phyloP scores from a whole-genome alignment of 1,139 yeast species.

The Kodamaea arcana region DNA sequence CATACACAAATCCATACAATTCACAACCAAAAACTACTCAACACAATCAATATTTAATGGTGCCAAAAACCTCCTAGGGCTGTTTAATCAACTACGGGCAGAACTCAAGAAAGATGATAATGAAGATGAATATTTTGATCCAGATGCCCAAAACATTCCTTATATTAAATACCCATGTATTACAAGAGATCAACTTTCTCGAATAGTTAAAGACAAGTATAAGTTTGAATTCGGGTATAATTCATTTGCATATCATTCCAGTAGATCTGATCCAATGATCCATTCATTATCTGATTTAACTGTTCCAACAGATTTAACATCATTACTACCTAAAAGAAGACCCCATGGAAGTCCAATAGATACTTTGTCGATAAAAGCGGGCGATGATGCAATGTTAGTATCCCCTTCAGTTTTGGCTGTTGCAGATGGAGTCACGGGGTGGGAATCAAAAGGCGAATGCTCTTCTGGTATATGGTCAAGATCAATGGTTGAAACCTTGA shows the following conservation, averaged over 20 bases:
- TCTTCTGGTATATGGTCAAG: conserved; percentile 55
- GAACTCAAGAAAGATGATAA: conserved; percentile 13
- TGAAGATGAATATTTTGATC: conserved; percentile 10
- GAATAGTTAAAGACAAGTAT: conserved; percentile 35
- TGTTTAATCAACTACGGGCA: conserved; percentile 6
- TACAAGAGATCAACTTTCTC: conserved; percentile 38
- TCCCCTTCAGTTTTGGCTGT: conserved; percentile 54
- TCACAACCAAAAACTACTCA: not conserved
- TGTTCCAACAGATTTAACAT: conserved; percentile 44
- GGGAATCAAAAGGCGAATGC: conserved; percentile 48
- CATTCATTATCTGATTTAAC: conserved; percentile 51
- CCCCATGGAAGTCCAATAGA: conserved; percentile 53
- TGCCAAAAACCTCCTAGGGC: conserved; percentile 26
- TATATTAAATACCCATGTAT: conserved; percentile 41
- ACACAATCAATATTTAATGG: conserved; percentile 17
- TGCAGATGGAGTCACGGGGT: conserved; percentile 62
- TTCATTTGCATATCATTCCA: conserved; percentile 48
- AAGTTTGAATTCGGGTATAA: conserved; percentile 46
- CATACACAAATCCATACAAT: no score
- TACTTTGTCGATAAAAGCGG: conserved; percentile 51
- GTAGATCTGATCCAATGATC: conserved; percentile 35
- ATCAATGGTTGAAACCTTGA: conserved; percentile 50
- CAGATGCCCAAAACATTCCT: conserved; percentile 28
- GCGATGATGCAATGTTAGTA: conserved; percentile 61
- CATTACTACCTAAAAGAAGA: conserved; percentile 48